A percentile compares a stretch with the other conserved stretches of the same genome.
These are phyloP conservation scores for Drosera capensis DNA, from an alignment of 148 eudicot genomes.

Conservation along the genomic window DNA sequence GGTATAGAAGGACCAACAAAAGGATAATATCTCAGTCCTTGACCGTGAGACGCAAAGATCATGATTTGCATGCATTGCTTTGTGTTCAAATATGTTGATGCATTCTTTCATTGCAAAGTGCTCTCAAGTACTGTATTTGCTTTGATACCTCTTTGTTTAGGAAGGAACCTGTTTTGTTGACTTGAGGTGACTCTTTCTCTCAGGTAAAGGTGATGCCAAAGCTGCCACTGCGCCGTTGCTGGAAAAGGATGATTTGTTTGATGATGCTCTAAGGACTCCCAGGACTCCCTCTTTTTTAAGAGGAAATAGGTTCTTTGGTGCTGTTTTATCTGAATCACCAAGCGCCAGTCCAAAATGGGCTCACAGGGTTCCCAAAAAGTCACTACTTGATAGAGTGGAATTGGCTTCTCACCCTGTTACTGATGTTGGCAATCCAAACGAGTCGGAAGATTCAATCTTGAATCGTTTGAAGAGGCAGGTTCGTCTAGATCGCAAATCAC, in stretches of 20 bases:
- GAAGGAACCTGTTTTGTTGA: background rate
- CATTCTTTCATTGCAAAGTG: too few species aligned
- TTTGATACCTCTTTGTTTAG: too few species aligned
- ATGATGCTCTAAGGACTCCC: slow-evolving; percentile 25
- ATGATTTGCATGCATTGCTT: too few species aligned
- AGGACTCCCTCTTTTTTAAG: slow-evolving; percentile 37
- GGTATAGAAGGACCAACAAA: too few species aligned
- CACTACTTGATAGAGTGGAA: slow-evolving; percentile 39
- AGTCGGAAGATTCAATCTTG: slow-evolving; percentile 37
- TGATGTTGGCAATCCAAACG: slow-evolving; percentile 21
- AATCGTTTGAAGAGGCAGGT: slow-evolving; percentile 47
- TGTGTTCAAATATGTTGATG: too few species aligned
- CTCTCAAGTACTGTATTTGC: too few species aligned
- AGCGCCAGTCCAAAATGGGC: slow-evolving; percentile 51
- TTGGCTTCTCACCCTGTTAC: slow-evolving; percentile 27
- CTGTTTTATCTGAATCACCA: slow-evolving; percentile 43
- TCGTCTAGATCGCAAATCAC: slow-evolving; percentile 45
- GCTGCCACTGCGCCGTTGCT: slow-evolving; percentile 20
- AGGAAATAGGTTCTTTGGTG: slow-evolving; percentile 49
- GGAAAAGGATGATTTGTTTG: slow-evolving; percentile 40
- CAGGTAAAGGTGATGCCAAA: slow-evolving; percentile 34
- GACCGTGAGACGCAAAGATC: too few species aligned
- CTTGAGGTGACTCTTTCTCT: background rate
- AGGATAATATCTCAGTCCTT: too few species aligned
- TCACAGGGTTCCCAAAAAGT: slow-evolving; percentile 30